Evolutionary conservation across 495 filamentous ascomycete genomes (phyloP), one percentile per base, ranked within the genome.

Genomic region (Aspergillus saccharolyticus): DNA sequence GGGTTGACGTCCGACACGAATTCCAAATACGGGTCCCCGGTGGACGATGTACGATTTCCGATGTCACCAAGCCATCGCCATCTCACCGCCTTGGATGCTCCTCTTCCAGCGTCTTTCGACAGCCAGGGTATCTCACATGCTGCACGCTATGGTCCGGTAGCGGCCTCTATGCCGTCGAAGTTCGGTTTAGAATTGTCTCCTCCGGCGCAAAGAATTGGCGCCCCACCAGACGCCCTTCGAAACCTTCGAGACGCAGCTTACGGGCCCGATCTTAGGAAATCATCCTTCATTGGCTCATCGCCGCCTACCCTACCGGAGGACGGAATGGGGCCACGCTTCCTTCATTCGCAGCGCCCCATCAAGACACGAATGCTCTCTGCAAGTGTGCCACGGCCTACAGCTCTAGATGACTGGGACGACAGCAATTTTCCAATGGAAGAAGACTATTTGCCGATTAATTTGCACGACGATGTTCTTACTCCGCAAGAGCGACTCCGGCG

Each of bases 21-120:
- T 20, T 93, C 90, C 0, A 84, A 84, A 50, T 96, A 92, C 66
- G 92, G 90, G 48, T 97, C 93, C n/a, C 93, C 92, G 2, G 81
- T 84, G 21, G 88, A 94, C 55, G 89, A 94, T 46, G 59, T 79
- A 77, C 73, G 86, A 71, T 61, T 77, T 28, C 86, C 88, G 21
- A 81, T 90, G 56, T 93, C 93, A n/a, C 90, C 92, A 4, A 77
- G 64, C 53, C 64, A 71, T 49, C 20, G 80, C 69, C 71, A 83
- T 75, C 80, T 91, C 44, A 95, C 84, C 45, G 89, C 91, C n/a
- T 81, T 97, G 18, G 94, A 98, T 77, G 95, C 91, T 7, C 90
- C 90, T 2, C 83, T 98, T 21, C 94, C 94, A 9, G 91, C 90
- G 12, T 97, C 94, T 1, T 97, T 98, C 66, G 95, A 97, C 69